Evolutionary conservation across 371 early-diverging fungal species (phyloP).

Genomic region (Zychaea mexicana): DNA sequence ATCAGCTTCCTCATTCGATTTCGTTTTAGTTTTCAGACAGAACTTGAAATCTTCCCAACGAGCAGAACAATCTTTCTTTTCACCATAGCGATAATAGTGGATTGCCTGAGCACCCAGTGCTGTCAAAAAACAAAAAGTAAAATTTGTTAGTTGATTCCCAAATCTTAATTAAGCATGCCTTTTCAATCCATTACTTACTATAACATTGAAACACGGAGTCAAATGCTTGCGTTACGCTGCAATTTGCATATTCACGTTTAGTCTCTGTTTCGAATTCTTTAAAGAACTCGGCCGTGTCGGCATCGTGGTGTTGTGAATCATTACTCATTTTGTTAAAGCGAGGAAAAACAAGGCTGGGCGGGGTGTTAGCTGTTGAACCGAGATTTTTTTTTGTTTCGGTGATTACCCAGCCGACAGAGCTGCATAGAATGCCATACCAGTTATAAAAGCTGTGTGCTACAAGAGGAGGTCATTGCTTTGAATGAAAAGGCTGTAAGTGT

Average conservation of each 20-base stretch:
- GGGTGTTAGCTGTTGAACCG: no score
- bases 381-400: no score
- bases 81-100: constrained; percentile 49
- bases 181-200: no score
- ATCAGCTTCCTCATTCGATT: constrained; percentile 39
- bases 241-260: constrained; percentile 31
- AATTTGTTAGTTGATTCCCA: background rate
- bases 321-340: background rate
- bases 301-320: constrained; percentile 18
- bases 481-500: no score
- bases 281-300: constrained; percentile 39
- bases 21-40: constrained; percentile 42
- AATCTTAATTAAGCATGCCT: no score
- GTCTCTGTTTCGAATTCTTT: constrained; percentile 41
- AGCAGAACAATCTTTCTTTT: constrained; percentile 43
- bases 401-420: no score
- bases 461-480: no score
- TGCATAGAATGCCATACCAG: no score
- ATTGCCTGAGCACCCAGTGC: constrained; percentile 46
- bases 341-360: background rate
- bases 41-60: constrained; percentile 49
- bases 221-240: constrained; percentile 41
- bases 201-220: constrained; percentile 47
- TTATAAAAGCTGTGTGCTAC: no score
- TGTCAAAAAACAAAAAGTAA: background rate